Evolutionary conservation across 306 rosid species (phyloP).

Genomic region (Malus sieversii): DNA sequence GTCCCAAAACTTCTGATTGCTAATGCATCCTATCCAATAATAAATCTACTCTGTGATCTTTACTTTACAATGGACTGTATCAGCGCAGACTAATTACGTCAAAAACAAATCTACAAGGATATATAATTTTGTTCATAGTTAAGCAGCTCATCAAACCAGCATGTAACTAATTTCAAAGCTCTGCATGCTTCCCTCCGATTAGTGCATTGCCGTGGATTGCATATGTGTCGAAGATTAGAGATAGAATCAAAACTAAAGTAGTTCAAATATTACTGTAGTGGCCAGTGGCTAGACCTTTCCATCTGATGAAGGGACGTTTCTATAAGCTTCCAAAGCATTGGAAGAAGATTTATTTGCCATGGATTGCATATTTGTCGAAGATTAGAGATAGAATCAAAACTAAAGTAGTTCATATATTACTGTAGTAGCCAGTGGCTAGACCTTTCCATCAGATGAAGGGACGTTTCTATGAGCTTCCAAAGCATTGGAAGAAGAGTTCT

Average conservation of each 20-base stretch:
- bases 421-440: conserved; percentile 15
- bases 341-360: conserved; percentile 33
- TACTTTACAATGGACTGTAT: conserved; percentile 36
- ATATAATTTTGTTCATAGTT: conserved; percentile 5
- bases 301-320: conserved; percentile 32
- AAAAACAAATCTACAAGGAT: conserved; percentile 26
- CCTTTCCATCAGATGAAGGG: conserved; percentile 55
- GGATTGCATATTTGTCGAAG: background rate
- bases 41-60: conserved; percentile 30
- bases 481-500: conserved; percentile 33
- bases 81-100: conserved; percentile 8
- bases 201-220: conserved; percentile 14
- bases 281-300: conserved; percentile 46
- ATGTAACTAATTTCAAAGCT: conserved; percentile 1
- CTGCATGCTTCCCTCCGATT: conserved; percentile 18
- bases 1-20: conserved; percentile 14
- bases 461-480: conserved; percentile 18
- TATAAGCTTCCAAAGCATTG: conserved; percentile 21
- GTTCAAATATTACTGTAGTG: background rate
- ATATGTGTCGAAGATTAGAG: background rate
- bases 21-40: conserved; percentile 14
- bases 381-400: too few species aligned
- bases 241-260: too few species aligned
- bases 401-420: background rate
- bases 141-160: conserved; percentile 16